A percentile compares a stretch with the other conserved stretches of the same genome.
These are phyloP conservation scores for Sinapis alba DNA, from an alignment of 441 rosid species.

Conservation along the genomic window DNA sequence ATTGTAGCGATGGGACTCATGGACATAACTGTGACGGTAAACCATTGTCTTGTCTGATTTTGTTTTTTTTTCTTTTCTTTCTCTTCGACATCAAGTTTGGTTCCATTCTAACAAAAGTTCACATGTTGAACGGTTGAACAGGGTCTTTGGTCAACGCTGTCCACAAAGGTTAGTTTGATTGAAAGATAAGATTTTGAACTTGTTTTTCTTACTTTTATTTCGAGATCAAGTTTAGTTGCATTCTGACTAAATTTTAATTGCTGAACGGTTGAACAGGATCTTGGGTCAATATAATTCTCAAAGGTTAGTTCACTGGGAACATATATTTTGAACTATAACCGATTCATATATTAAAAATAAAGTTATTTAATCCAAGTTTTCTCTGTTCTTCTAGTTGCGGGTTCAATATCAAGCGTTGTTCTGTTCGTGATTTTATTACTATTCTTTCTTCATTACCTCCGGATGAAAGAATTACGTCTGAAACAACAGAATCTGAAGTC, in stretches of 20 bases:
- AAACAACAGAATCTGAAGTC: background rate
- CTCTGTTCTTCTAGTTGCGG: background rate
- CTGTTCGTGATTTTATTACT: background rate
- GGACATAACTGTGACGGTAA: conserved; percentile 2
- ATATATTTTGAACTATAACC: background rate
- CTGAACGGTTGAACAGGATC: background rate
- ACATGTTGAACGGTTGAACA: background rate
- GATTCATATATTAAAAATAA: background rate
- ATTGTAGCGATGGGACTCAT: conserved; percentile 34
- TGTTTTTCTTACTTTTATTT: background rate
- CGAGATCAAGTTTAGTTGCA: background rate
- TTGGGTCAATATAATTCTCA: background rate
- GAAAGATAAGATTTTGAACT: background rate
- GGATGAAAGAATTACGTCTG: background rate
- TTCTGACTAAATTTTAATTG: background rate
- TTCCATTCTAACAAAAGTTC: background rate
- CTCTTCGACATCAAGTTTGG: background rate
- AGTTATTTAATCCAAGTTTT: background rate
- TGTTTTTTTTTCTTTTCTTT: background rate
- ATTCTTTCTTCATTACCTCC: background rate
- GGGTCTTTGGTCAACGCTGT: background rate
- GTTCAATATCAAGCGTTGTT: background rate
- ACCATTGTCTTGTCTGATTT: conserved; percentile 1
- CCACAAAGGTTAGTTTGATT: background rate
- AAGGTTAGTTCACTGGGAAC: background rate